Percentiles rank a stretch among this genome's conserved stretches.
phyloP scores from a whole-genome alignment of 1,139 yeast genomes.

The Hyphopichia wangnamkhiaoensis region DNA sequence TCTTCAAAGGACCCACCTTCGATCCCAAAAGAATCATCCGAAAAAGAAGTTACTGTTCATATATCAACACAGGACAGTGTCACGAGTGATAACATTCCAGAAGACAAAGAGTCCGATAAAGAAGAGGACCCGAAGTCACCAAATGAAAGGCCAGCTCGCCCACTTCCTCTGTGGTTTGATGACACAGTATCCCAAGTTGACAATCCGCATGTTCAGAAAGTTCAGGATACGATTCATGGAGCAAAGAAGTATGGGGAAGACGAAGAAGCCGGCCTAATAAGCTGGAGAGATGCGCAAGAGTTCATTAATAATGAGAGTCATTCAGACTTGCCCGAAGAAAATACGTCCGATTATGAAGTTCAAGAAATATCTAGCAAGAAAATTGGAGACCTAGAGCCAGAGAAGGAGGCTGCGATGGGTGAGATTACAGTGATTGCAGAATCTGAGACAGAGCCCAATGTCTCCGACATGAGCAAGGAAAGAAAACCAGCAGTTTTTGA shows the following conservation, averaged over 20 bases:
- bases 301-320: conserved; percentile 10
- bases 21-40: too few relatives aligned
- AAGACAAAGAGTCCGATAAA: neutral
- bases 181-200: conserved; percentile 6
- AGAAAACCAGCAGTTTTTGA: conserved; percentile 37
- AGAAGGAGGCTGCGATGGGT: conserved; percentile 1
- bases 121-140: neutral
- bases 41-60: too few relatives aligned
- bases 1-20: too few relatives aligned
- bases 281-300: conserved; percentile 48
- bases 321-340: conserved; percentile 12
- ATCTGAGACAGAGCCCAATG: conserved; percentile 50
- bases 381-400: neutral
- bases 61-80: too few relatives aligned
- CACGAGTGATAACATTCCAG: neutral
- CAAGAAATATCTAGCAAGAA: conserved; percentile 12
- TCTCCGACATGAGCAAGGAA: conserved; percentile 1
- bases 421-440: conserved; percentile 51
- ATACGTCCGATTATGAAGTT: conserved; percentile 6
- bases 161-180: conserved; percentile 22
- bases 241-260: conserved; percentile 32
- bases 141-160: conserved; percentile 4
- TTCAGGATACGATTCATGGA: conserved; percentile 1
- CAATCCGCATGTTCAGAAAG: conserved; percentile 7
- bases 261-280: conserved; percentile 49